Evolutionary conservation across 768 basidiomycete species (phyloP).

Genomic region (Tulasnella sp.): DNA sequence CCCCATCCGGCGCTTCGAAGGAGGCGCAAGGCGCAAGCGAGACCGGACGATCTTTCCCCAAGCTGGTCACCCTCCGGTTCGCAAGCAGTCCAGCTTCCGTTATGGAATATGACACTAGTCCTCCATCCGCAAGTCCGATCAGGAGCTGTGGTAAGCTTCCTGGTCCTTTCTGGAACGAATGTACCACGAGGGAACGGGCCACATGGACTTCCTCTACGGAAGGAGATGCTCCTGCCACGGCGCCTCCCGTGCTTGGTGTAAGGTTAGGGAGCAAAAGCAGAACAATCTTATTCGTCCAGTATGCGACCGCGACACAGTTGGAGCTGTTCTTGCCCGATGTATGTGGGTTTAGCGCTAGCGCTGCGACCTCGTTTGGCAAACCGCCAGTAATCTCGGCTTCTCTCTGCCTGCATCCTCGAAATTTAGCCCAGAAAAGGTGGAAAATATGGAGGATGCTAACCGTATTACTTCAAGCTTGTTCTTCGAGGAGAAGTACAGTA

Average conservation of each 20-base stretch:
- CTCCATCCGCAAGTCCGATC: constrained; percentile 66
- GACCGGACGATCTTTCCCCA: constrained; percentile 48
- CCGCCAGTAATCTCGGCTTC: constrained; percentile 14
- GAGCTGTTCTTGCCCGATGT: constrained; percentile 32
- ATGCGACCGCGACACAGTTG: constrained; percentile 47
- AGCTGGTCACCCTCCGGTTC: constrained; percentile 22
- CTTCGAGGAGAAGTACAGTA: constrained; percentile 9
- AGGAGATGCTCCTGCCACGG: constrained; percentile 23
- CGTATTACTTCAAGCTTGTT: neutral
- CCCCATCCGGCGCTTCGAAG: constrained; percentile 28
- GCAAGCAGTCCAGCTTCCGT: constrained; percentile 9
- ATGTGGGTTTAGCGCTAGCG: constrained; percentile 51
- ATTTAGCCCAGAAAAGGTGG: neutral
- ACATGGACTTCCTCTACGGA: constrained; percentile 25
- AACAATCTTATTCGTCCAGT: constrained; percentile 61
- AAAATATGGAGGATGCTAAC: neutral
- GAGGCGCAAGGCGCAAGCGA: constrained; percentile 42
- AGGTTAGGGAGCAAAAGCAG: constrained; percentile 36
- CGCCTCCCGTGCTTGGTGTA: neutral
- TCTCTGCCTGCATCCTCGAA: neutral
- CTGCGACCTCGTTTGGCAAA: constrained; percentile 46
- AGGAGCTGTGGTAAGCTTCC: constrained; percentile 28
- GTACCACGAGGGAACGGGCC: constrained; percentile 37
- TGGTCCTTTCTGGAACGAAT: constrained; percentile 40
- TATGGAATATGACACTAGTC: constrained; percentile 46